Conservation (phyloP, 257 asterid genomes). For the Lycium barbarum region DNA sequence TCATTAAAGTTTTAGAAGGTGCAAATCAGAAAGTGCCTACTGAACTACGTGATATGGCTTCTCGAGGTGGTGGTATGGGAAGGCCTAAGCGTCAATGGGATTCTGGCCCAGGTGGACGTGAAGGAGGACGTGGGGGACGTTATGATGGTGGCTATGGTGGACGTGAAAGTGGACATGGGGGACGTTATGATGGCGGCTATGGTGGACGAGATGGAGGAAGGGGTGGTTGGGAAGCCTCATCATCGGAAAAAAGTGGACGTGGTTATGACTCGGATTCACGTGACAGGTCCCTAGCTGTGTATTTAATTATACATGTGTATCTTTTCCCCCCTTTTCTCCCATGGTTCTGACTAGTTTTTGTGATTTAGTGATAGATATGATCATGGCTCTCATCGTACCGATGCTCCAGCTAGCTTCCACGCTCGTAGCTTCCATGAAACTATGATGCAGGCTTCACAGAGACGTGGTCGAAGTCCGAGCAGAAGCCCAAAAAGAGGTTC, state of each 20-base stretch:
- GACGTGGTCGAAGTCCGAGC: constrained; percentile 52
- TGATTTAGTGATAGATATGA: constrained; percentile 49
- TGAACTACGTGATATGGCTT: constrained; percentile 80
- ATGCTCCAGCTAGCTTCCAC: constrained; percentile 48
- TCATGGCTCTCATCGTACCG: constrained; percentile 44
- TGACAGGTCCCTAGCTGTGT: constrained; percentile 50
- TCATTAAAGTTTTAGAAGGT: constrained; percentile 86
- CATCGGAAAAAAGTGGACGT: constrained; percentile 46
- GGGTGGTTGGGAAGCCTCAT: constrained; percentile 49
- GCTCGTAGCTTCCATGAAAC: constrained; percentile 59
- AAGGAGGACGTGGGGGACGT: constrained; percentile 68
- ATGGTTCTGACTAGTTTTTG: constrained; percentile 18
- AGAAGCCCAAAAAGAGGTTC: constrained; percentile 62
- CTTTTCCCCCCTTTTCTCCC: background rate
- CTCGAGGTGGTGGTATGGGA: constrained; percentile 88
- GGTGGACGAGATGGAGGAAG: constrained; percentile 65
- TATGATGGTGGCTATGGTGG: constrained; percentile 57
- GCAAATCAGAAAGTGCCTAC: constrained; percentile 82
- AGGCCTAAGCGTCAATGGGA: constrained; percentile 79
- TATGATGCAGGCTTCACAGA: constrained; percentile 41
- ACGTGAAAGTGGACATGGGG: constrained; percentile 66
- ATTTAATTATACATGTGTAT: background rate
- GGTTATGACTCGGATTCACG: constrained; percentile 54
- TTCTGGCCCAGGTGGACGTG: constrained; percentile 64
- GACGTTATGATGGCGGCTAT: constrained; percentile 54